These are phyloP conservation scores for Hymenoscyphus fructigenus DNA, from an alignment of 2,329 filamentous ascomycete genomes.

Conservation along the genomic window DNA sequence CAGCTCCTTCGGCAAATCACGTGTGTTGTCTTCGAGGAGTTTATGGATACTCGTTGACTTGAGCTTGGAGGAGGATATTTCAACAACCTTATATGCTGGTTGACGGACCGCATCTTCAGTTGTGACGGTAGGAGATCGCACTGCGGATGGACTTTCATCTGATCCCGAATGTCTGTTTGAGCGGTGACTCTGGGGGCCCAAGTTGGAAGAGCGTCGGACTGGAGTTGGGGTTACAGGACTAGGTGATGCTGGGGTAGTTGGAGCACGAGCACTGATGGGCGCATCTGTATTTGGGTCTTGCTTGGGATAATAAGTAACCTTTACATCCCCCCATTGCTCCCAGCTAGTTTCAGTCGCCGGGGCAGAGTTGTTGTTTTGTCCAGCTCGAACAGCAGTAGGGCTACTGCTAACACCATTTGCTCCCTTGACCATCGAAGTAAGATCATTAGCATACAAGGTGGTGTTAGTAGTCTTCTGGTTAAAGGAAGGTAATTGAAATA, in stretches of 20 bases:
- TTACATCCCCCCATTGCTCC: slow-evolving; percentile 79
- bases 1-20: slow-evolving; percentile 67
- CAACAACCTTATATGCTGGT: slow-evolving; percentile 34
- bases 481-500: slow-evolving; percentile 42
- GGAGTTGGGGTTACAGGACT: slow-evolving; percentile 37
- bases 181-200: slow-evolving; percentile 35
- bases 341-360: slow-evolving; percentile 48
- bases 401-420: slow-evolving; percentile 39
- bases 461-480: slow-evolving; percentile 45
- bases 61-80: slow-evolving; percentile 56
- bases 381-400: slow-evolving; percentile 34
- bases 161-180: slow-evolving; percentile 35
- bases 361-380: slow-evolving; percentile 26
- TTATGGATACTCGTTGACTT: slow-evolving; percentile 54
- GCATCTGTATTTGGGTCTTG: slow-evolving; percentile 34
- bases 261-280: slow-evolving; percentile 22
- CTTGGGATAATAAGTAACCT: slow-evolving; percentile 71
- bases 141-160: slow-evolving; percentile 38
- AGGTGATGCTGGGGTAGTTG: slow-evolving; percentile 35
- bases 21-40: slow-evolving; percentile 54
- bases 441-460: slow-evolving; percentile 76
- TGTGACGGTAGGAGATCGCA: slow-evolving; percentile 26
- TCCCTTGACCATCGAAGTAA: slow-evolving; percentile 70
- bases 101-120: slow-evolving; percentile 28
- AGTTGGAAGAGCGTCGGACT: slow-evolving; percentile 36